A percentile compares a stretch with the other conserved stretches of the same genome.
Evolutionary conservation across 2,329 filamentous ascomycete genomes (phyloP).

Genomic region (Epichloe uncinata): DNA sequence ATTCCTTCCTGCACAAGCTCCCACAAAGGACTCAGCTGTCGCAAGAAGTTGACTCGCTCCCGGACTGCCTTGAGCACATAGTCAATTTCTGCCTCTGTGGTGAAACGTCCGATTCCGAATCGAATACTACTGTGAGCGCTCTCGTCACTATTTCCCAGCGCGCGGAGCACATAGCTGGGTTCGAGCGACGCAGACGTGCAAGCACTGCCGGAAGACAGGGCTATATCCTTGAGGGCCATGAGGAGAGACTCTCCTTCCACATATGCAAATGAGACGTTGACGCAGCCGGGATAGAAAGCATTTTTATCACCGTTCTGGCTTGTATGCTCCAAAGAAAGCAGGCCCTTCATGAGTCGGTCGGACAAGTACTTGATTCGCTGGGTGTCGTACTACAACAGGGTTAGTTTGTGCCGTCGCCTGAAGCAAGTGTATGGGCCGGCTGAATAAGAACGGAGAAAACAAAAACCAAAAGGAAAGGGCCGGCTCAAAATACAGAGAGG

Average conservation of each 20-base stretch:
- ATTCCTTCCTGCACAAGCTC: conserved; percentile 95
- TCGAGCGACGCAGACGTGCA: conserved; percentile 96
- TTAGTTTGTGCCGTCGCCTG: conserved; percentile 10
- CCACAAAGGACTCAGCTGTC: conserved; percentile 92
- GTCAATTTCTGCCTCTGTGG: conserved; percentile 87
- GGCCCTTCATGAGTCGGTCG: conserved; percentile 67
- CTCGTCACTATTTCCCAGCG: conserved; percentile 91
- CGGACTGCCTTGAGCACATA: conserved; percentile 91
- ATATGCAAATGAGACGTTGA: conserved; percentile 97
- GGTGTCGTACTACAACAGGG: conserved; percentile 63
- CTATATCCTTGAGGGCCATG: conserved; percentile 98
- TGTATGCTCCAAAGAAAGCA: conserved; percentile 85
- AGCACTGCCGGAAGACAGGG: conserved; percentile 87
- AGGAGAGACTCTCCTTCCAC: conserved; percentile 95
- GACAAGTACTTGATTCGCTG: conserved; percentile 75
- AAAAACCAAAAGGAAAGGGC: background rate
- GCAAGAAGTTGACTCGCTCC: conserved; percentile 81
- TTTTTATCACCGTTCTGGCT: conserved; percentile 74
- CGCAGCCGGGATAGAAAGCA: conserved; percentile 86
- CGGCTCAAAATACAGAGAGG: conserved; percentile 39
- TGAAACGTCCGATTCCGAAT: conserved; percentile 95
- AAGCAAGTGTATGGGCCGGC: background rate
- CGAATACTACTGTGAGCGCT: conserved; percentile 95
- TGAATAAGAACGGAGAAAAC: background rate
- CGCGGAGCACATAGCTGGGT: conserved; percentile 89